Conservation (phyloP, 495 filamentous ascomycete species). For the Penicillium lividum region DNA sequence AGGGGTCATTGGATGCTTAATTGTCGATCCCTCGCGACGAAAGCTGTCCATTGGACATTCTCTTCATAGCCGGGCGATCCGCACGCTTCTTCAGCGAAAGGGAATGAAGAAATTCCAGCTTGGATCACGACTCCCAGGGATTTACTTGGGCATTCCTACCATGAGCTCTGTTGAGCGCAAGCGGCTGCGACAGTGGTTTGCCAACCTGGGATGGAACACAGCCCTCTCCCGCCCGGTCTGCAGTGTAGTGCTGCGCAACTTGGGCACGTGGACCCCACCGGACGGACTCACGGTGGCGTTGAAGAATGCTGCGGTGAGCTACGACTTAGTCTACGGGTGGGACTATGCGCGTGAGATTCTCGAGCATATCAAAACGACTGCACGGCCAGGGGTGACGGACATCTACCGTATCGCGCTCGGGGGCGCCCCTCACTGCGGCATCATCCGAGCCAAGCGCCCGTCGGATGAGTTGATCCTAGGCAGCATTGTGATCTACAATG, state of each 20-base stretch:
- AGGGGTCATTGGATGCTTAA: slow-evolving; percentile 77
- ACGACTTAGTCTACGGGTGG: slow-evolving; percentile 77
- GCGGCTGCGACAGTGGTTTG: slow-evolving; percentile 63
- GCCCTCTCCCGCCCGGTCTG: slow-evolving; percentile 62
- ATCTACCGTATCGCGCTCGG: slow-evolving; percentile 77
- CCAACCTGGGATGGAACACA: slow-evolving; percentile 70
- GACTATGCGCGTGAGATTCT: slow-evolving; percentile 75
- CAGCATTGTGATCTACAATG: slow-evolving; percentile 80
- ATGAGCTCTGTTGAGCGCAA: slow-evolving; percentile 59
- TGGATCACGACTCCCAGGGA: slow-evolving; percentile 72
- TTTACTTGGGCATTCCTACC: slow-evolving; percentile 78
- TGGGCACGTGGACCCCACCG: slow-evolving; percentile 72
- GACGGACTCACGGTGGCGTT: slow-evolving; percentile 71
- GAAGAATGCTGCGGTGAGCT: slow-evolving; percentile 58
- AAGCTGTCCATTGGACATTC: slow-evolving; percentile 86
- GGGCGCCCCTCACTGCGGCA: slow-evolving; percentile 70
- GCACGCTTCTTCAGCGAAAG: slow-evolving; percentile 64
- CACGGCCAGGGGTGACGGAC: slow-evolving; percentile 78
- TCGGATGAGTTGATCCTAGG: slow-evolving; percentile 70
- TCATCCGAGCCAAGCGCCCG: slow-evolving; percentile 76
- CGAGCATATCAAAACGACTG: slow-evolving; percentile 71
- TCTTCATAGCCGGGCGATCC: slow-evolving; percentile 78
- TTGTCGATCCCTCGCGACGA: slow-evolving; percentile 79
- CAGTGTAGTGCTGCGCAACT: slow-evolving; percentile 64
- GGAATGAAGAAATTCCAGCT: slow-evolving; percentile 76